Evolutionary conservation across 345 rosid genomes (phyloP).

Genomic region (Citrus sp.): DNA sequence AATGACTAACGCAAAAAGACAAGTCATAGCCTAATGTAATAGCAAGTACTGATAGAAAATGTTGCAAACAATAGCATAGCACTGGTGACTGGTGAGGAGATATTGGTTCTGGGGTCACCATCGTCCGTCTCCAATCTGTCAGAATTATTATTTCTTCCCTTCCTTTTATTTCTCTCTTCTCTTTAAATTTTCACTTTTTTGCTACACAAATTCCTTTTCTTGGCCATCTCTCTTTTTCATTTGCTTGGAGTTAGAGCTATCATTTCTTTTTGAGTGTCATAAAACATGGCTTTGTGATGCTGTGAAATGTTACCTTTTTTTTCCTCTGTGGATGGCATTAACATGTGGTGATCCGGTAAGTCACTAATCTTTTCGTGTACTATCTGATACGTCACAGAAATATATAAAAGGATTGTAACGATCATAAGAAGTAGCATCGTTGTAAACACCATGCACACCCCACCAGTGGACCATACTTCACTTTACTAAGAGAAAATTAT

Average conservation of each 20-base stretch:
- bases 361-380: neutral
- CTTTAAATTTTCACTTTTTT: neutral
- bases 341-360: neutral
- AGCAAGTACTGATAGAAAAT: neutral
- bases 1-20: slow-evolving; percentile 6
- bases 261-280: neutral
- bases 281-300: neutral
- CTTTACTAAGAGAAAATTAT: too few species aligned
- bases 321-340: neutral
- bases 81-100: neutral
- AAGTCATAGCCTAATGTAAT: neutral
- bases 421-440: too few species aligned
- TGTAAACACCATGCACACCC: too few species aligned
- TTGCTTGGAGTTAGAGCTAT: neutral
- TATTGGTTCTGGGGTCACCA: neutral
- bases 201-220: neutral
- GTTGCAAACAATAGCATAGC: neutral
- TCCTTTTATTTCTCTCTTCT: neutral
- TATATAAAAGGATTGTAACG: neutral
- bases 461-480: too few species aligned
- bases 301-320: neutral
- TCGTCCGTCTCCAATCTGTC: neutral
- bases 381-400: neutral
- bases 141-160: slow-evolving; percentile 6
- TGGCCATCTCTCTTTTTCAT: neutral